A percentile compares a stretch with the other conserved stretches of the same genome.
These are phyloP conservation scores for Pseudogymnoascus sp. DNA, from an alignment of 2,329 filamentous ascomycete genomes.

Conservation along the genomic window DNA sequence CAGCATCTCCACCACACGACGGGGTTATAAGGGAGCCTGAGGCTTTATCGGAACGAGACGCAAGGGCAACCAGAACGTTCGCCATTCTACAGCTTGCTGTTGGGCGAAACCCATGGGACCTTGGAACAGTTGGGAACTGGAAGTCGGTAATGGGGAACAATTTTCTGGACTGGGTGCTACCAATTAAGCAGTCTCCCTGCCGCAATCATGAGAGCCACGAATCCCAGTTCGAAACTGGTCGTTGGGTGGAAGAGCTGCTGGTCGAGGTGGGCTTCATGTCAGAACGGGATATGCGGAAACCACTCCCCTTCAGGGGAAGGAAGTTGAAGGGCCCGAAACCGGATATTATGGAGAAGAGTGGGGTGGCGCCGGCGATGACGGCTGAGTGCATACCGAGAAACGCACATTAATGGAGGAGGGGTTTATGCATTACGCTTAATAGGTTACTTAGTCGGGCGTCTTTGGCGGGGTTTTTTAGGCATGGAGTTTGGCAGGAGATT, in stretches of 20 bases:
- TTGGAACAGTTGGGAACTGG: conserved; percentile 64
- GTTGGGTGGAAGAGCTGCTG: conserved; percentile 49
- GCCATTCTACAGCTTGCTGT: conserved; percentile 66
- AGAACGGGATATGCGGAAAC: conserved; percentile 9
- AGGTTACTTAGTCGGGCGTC: neutral
- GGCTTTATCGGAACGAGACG: conserved; percentile 21
- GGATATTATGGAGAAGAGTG: neutral
- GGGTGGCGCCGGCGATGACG: neutral
- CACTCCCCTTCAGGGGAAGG: neutral
- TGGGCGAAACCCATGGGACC: conserved; percentile 79
- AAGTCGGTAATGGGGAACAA: conserved; percentile 69
- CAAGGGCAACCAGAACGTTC: conserved; percentile 55
- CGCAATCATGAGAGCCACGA: conserved; percentile 55
- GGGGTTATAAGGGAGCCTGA: neutral
- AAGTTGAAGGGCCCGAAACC: neutral
- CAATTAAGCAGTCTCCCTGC: conserved; percentile 67
- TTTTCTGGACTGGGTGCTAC: conserved; percentile 71
- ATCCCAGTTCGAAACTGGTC: conserved; percentile 62
- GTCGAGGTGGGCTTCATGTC: conserved; percentile 14
- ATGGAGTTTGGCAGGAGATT: neutral
- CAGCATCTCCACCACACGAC: neutral
- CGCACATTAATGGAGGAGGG: neutral
- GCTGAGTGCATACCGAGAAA: conserved; percentile 1
- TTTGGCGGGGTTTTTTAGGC: neutral
- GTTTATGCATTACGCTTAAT: neutral